Evolutionary conservation across 1,139 yeast species (phyloP), one percentile per base, ranked within the genome.

Genomic region (Torulaspora pretoriensis): DNA sequence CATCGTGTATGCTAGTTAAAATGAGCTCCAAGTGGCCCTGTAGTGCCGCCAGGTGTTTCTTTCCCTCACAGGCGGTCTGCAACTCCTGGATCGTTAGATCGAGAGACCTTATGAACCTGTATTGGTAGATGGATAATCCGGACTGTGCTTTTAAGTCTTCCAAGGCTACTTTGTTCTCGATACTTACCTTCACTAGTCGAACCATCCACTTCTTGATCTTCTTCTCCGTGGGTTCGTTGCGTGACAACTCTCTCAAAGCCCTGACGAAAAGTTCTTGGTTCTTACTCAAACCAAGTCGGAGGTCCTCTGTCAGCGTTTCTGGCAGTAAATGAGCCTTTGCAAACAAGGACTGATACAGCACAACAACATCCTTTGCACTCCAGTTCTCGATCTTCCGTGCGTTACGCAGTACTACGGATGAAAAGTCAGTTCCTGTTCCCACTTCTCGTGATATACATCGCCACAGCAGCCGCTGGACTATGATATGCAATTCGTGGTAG

Each of bases 401-500:
- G 25, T 40, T 26, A 3, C 29, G 33, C 24, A 17, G 25, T 12
- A 47, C 23, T 9, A 30, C 33, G 14, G 34, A 19, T 12, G 35
- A 29, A 8, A 29, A 14, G n/a, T 35, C 35, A 10, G 26, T 32
- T n/a, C 19, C 10, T 6, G 12, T 10, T 7, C 27, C 32, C 9
- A 13, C 24, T 12, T 25, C 35, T 17, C 39, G 35, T 8, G 43
- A 40, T 16, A 52, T 35, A 41, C 58, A 53, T 40, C 61, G 56
- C 64, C 65, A 61, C 27, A 57, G 49, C 22, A 62, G 48, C 44
- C 64, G 52, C 40, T 56, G 60, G 6, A 57, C 52, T 6, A 58
- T 46, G 27, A 50, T 47, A 23, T 49, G 52, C 30, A 61, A 45
- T 2, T 33, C 31, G 19, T 44, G 43, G 40, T 55, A 62, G 23